Base-by-base conservation (phyloP, 306 rosid genomes). In the Vigna radiata region DNA sequence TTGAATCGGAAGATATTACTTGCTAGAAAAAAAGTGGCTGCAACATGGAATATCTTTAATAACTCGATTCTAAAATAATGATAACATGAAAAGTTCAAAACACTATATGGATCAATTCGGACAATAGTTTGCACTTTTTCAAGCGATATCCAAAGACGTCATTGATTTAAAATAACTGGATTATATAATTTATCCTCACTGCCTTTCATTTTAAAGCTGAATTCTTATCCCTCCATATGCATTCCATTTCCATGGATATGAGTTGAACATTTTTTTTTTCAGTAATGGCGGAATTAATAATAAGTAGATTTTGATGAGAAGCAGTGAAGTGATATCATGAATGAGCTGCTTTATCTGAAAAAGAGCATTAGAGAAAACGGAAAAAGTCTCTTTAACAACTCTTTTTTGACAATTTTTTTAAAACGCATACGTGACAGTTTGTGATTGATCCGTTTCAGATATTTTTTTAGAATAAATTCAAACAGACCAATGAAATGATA, bases 171-270 rank as follows among this genome's bases (percentile, higher is more conserved):
- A 56, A 43, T 52, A 56, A 43, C 48, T 64, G 18, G 31, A 47
- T 69, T 21, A 39, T 75, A 0, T 19, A 19, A 19, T 19, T 19
- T 19, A 19, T 19, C 21, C 21, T 19, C 21, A 19, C 21, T 19
- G 21, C 21, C 21, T 19, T 19, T 75, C 84, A 31, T 25, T 25
- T 68, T 65, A 67, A 54, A 69, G 72, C 50, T 55, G 23, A 48
- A 65, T 76, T 78, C 81, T 84, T 88, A 86, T 88, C 90, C 44
- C 49, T 55, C 41, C 41, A 36, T 21, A 21, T 36, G 41, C 41
- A 36, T 36, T 59, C 48, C 46, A 41, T 1, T 76, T 36, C 21
- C 61, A 76, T 64, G 64, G 52, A 60, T 23, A 37, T 25, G 50
- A 9, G 65, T 39, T 49, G 19, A 50, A 50, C 50, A 59, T 54